These are phyloP conservation scores for Neurospora intermedia DNA, from an alignment of 495 filamentous ascomycete genomes.

Conservation along the genomic window DNA sequence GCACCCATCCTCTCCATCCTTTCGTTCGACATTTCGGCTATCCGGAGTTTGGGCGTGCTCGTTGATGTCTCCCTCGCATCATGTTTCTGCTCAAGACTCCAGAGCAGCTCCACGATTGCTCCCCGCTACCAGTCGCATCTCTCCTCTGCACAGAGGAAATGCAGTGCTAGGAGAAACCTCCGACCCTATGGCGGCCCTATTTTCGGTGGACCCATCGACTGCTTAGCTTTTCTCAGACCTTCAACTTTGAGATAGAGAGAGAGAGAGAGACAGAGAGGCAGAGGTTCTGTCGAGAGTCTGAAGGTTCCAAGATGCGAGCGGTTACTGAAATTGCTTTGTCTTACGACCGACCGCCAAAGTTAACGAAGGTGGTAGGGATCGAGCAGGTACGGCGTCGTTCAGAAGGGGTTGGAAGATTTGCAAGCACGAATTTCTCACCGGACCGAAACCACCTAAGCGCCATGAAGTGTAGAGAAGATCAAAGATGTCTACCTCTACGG, in stretches of 20 bases:
- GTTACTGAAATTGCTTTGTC: conserved; percentile 23
- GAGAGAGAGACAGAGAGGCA: background rate
- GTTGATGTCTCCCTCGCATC: background rate
- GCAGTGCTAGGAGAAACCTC: background rate
- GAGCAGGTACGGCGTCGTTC: conserved; percentile 3
- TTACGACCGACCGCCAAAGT: conserved; percentile 9
- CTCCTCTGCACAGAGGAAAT: background rate
- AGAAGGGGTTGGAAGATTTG: background rate
- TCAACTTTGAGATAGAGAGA: background rate
- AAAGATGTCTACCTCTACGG: background rate
- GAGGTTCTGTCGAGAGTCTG: background rate
- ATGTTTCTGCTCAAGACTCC: background rate
- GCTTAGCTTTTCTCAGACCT: background rate
- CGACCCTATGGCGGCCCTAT: background rate
- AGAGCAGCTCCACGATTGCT: background rate
- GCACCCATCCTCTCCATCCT: background rate
- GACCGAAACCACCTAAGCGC: background rate
- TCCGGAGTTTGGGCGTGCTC: background rate
- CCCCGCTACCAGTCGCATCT: background rate
- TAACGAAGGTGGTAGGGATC: background rate
- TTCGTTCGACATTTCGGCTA: background rate
- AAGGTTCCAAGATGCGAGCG: conserved; percentile 11
- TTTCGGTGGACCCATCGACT: background rate
- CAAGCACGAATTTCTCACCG: background rate
- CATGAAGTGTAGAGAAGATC: background rate